Evolutionary conservation across 2,329 filamentous ascomycete species (phyloP), one percentile per base, ranked within the genome.

Genomic region (Tothia fuscella): DNA sequence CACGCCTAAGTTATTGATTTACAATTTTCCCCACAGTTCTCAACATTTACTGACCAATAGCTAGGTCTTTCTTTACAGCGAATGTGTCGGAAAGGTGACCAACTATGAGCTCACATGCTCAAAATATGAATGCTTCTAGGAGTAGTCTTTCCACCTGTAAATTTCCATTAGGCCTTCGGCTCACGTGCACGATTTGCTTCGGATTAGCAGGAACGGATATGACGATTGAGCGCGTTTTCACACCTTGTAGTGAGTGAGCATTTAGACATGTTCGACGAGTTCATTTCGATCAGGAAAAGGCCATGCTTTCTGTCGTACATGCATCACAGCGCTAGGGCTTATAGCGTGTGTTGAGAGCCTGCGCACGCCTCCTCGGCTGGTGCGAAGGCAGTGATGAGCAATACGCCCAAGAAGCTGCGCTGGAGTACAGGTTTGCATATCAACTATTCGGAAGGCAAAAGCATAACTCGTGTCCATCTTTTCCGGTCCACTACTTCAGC

Each of bases 291-390:
- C 17, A 26, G 19, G 19, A 31, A 40, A 40, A 40, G 37, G 37
- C 21, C 17, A 40, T 40, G 24, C 37, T 33, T 40, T 40, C 37
- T 40, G 24, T 40, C 37, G 37, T 40, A 25, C 13, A 40, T 40
- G 37, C 25, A 40, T 40, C 19, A 13, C 34, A 22, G 16, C 34
- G 7, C n/a, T n/a, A n/a, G n/a, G n/a, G n/a, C n/a, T n/a, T n/a
- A 38, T 24, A 38, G 34, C 34, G 20, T 38, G 12, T 38, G 10
- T 19, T 21, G 24, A 21, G 19, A 38, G 34, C 34, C 24, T 38
- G 19, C 34, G 34, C 16, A 38, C 34, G 13, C 34, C 34, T 38
- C 16, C 20, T 6, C 10, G 14, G 34, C 14, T 38, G 24, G 34
- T 38, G 19, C 34, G 34, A 16, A 38, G 34, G 34, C 34, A 20